Evolutionary conservation across 139 green algal genomes (phyloP).

Genomic region (Dunaliella primolecta): DNA sequence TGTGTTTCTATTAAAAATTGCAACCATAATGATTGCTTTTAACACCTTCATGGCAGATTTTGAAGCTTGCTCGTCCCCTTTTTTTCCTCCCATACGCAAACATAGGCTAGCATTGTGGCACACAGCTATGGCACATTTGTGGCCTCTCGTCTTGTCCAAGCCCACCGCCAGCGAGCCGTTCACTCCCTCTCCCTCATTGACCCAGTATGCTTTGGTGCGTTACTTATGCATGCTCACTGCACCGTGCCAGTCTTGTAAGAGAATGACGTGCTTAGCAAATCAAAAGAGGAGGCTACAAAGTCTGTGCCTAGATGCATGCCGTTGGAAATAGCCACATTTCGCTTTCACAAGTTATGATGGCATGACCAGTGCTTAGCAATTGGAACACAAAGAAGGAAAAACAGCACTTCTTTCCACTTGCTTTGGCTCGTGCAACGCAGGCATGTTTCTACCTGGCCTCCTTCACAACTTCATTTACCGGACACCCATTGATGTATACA

Average conservation of each 20-base stretch:
- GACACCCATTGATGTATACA: slow-evolving; percentile 4
- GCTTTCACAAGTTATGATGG: not conserved
- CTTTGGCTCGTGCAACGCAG: no score
- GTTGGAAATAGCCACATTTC: not conserved
- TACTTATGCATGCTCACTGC: not conserved
- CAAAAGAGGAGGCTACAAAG: not conserved
- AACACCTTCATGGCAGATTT: no score
- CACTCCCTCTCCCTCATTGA: slow-evolving; percentile 50
- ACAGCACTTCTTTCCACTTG: no score
- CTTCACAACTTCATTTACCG: slow-evolving; percentile 53
- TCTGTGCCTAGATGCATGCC: not conserved
- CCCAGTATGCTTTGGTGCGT: slow-evolving; percentile 44
- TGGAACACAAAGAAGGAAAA: not conserved
- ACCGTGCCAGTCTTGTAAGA: not conserved
- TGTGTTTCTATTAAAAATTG: no score
- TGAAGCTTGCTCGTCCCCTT: no score
- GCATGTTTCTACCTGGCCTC: slow-evolving; percentile 56
- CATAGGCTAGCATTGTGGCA: slow-evolving; percentile 29
- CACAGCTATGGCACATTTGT: slow-evolving; percentile 61
- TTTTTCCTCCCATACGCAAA: no score
- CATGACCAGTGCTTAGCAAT: not conserved
- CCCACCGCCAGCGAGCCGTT: slow-evolving; percentile 26
- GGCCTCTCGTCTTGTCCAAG: slow-evolving; percentile 34
- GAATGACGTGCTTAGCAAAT: not conserved
- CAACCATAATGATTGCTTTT: no score